phyloP scores from a whole-genome alignment of 164 flowering plant species.

The Vitis vinifera region DNA sequence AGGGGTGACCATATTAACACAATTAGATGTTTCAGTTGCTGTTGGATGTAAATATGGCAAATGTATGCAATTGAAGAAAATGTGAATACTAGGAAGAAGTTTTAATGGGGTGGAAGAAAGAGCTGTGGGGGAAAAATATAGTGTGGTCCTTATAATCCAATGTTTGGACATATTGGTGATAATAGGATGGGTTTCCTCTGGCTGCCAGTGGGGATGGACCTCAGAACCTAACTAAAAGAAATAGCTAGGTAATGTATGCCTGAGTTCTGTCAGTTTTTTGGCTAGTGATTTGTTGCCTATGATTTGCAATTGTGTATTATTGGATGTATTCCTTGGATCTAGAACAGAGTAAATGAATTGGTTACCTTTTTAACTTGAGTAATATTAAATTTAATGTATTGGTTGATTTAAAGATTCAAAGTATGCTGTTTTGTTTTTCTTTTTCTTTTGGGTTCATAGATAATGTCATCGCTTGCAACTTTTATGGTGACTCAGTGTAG shows the following conservation, averaged over 20 bases:
- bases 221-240: background rate
- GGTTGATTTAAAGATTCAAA: too few species aligned
- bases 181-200: background rate
- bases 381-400: too few species aligned
- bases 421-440: too few species aligned
- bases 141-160: background rate
- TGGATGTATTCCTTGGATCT: too few species aligned
- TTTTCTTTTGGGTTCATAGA: too few species aligned
- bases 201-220: background rate
- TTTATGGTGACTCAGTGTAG: too few species aligned
- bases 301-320: too few species aligned
- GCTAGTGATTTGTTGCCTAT: too few species aligned
- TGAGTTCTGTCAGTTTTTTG: background rate
- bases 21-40: conserved; percentile 10
- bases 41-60: conserved; percentile 30
- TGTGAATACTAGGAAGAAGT: conserved; percentile 30
- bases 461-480: too few species aligned
- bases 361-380: too few species aligned
- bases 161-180: background rate
- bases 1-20: conserved; percentile 5
- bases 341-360: too few species aligned
- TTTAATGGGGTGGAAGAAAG: background rate
- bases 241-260: background rate
- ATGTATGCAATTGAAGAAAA: conserved; percentile 14
- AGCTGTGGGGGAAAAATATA: background rate